A percentile compares a stretch with the other conserved stretches of the same genome.
These are phyloP conservation scores for Cylindrodendrum hubeiense DNA, from an alignment of 2,329 filamentous ascomycete genomes.

Conservation along the genomic window DNA sequence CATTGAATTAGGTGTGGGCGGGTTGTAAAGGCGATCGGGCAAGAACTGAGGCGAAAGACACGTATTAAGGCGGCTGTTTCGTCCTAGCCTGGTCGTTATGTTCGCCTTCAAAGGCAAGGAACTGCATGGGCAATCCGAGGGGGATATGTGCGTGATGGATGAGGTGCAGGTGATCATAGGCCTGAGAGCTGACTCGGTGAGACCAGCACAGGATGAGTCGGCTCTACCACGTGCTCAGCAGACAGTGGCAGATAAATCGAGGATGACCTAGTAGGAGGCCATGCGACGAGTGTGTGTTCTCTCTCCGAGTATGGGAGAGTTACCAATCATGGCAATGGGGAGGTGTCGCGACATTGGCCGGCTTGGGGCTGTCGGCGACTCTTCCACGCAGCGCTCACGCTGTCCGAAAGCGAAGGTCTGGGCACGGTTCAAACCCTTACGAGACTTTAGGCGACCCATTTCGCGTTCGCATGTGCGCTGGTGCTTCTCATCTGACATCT, in stretches of 20 bases:
- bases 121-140: conserved; percentile 28
- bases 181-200: conserved; percentile 40
- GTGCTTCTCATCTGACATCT: conserved; percentile 95
- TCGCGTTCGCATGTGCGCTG: conserved; percentile 94
- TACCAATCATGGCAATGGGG: conserved; percentile 58
- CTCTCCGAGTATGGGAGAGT: conserved; percentile 61
- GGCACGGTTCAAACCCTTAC: conserved; percentile 86
- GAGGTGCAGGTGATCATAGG: conserved; percentile 34
- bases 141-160: conserved; percentile 30
- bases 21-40: conserved; percentile 18
- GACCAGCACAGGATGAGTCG: conserved; percentile 43
- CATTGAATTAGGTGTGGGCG: conserved; percentile 36
- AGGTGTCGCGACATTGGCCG: conserved; percentile 56
- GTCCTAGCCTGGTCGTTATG: conserved; percentile 26
- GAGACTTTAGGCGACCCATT: conserved; percentile 91
- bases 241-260: conserved; percentile 37
- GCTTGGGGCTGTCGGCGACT: conserved; percentile 70
- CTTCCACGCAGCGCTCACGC: conserved; percentile 66
- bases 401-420: conserved; percentile 97
- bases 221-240: conserved; percentile 44
- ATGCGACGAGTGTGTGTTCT: conserved; percentile 70
- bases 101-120: conserved; percentile 25
- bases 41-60: conserved; percentile 23
- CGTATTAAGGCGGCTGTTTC: conserved; percentile 25
- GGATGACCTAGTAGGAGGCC: conserved; percentile 69